Evolutionary conservation across 352 stramenopile genomes (phyloP).

Genomic region (Ochromonadaceae sp.): DNA sequence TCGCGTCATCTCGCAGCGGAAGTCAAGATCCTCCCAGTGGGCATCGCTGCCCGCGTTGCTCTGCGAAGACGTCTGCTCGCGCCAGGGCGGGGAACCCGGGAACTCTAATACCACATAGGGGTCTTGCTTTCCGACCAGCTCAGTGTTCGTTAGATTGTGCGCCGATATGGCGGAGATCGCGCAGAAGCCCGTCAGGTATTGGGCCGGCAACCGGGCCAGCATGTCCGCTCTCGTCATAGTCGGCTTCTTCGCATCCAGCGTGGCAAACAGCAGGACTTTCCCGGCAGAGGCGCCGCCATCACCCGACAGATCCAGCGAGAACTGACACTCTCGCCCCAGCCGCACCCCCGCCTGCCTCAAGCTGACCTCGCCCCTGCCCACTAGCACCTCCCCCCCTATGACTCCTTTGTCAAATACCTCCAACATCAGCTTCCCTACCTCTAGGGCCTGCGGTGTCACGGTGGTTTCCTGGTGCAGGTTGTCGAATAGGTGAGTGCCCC

Average conservation of each 20-base stretch:
- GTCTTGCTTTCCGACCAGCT: slow-evolving; percentile 3
- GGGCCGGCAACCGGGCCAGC: too few species aligned
- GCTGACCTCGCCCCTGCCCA: neutral
- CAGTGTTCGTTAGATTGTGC: slow-evolving; percentile 6
- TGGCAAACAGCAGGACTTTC: neutral
- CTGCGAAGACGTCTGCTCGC: neutral
- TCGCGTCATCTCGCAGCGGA: neutral
- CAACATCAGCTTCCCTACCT: too few species aligned
- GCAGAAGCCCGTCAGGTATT: too few species aligned
- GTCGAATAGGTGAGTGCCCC: too few species aligned
- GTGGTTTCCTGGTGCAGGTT: too few species aligned
- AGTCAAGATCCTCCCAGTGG: neutral
- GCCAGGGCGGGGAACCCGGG: neutral
- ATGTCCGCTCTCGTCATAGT: too few species aligned
- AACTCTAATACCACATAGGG: neutral
- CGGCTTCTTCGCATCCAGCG: too few species aligned
- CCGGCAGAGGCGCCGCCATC: neutral
- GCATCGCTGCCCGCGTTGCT: neutral
- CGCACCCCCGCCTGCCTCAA: neutral
- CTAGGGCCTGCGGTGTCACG: too few species aligned
- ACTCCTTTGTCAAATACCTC: too few species aligned
- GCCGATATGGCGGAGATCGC: too few species aligned
- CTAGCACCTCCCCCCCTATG: too few species aligned
- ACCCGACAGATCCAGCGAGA: neutral
- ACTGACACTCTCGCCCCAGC: neutral